These are phyloP conservation scores for Paraglomus brasilianum DNA, from an alignment of 192 early-diverging fungal species.

Conservation along the genomic window DNA sequence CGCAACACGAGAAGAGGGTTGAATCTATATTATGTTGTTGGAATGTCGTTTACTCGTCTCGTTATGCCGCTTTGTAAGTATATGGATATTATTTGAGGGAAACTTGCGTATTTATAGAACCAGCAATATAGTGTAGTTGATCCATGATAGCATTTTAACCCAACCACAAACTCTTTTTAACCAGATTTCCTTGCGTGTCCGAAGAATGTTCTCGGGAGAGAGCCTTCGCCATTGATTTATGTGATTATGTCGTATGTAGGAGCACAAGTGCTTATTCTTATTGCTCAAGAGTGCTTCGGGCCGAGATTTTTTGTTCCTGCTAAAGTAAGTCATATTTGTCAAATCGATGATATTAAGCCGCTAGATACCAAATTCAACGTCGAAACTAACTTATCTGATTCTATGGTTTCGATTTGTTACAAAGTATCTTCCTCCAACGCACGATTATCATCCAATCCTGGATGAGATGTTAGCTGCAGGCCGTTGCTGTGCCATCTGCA, in stretches of 20 bases:
- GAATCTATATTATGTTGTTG: constrained; percentile 57
- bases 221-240: constrained; percentile 53
- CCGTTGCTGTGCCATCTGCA: constrained; percentile 69
- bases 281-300: constrained; percentile 66
- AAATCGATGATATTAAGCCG: not conserved
- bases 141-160: not conserved
- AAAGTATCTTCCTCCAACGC: constrained; percentile 59
- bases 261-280: constrained; percentile 57
- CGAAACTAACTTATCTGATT: not conserved
- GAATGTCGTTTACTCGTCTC: constrained; percentile 56
- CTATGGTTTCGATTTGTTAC: not conserved
- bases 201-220: constrained; percentile 51
- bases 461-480: constrained; percentile 47
- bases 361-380: not conserved
- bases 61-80: constrained; percentile 47
- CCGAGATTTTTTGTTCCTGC: constrained; percentile 74
- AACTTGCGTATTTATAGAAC: not conserved
- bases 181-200: constrained; percentile 57
- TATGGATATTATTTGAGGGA: not conserved
- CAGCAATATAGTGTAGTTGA: too few species aligned
- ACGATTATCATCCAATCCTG: constrained; percentile 69
- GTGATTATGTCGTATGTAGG: constrained; percentile 54
- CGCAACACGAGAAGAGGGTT: constrained; percentile 62
- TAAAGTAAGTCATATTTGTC: constrained; percentile 47
- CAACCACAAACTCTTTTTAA: not conserved